A percentile compares a stretch with the other conserved stretches of the same genome.
Conservation (phyloP, 2,329 filamentous ascomycete species). For the Claviceps quebecensis region DNA sequence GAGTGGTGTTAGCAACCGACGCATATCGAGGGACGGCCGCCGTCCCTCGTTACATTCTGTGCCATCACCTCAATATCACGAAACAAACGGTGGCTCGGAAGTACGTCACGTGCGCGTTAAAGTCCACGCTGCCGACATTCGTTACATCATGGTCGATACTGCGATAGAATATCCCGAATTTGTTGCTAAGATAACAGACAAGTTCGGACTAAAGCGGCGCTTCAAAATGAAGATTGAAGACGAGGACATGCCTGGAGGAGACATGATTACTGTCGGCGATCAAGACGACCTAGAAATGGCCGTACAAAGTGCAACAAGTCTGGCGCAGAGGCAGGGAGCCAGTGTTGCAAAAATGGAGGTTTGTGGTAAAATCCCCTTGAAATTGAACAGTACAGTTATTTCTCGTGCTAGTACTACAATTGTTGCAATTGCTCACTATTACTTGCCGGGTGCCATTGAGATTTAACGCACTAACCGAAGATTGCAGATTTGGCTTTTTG, state of each 20-base stretch:
- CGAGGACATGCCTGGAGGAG: constrained; percentile 60
- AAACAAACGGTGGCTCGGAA: constrained; percentile 69
- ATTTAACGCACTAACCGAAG: constrained; percentile 12
- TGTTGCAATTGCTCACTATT: not conserved
- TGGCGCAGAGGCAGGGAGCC: constrained; percentile 56
- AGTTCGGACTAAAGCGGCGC: constrained; percentile 62
- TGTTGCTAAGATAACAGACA: constrained; percentile 65
- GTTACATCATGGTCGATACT: constrained; percentile 76
- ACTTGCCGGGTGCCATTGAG: not conserved
- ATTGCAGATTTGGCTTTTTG: constrained; percentile 34
- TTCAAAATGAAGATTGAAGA: constrained; percentile 86
- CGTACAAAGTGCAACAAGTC: constrained; percentile 52
- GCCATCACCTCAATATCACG: constrained; percentile 49
- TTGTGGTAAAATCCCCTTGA: constrained; percentile 20
- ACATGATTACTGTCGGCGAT: constrained; percentile 95
- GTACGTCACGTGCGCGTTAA: constrained; percentile 77
- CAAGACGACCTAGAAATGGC: constrained; percentile 92
- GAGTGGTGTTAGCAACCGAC: constrained; percentile 24
- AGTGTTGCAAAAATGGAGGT: constrained; percentile 95
- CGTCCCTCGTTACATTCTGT: constrained; percentile 16
- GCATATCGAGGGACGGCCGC: constrained; percentile 21
- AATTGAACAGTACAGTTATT: not conserved
- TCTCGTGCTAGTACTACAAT: not conserved
- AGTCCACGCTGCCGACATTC: constrained; percentile 79
- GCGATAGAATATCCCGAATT: constrained; percentile 65